A percentile compares a stretch with the other conserved stretches of the same genome.
Evolutionary conservation across 2,329 filamentous ascomycete genomes (phyloP).

Genomic region (Paracamarosporium sp.): DNA sequence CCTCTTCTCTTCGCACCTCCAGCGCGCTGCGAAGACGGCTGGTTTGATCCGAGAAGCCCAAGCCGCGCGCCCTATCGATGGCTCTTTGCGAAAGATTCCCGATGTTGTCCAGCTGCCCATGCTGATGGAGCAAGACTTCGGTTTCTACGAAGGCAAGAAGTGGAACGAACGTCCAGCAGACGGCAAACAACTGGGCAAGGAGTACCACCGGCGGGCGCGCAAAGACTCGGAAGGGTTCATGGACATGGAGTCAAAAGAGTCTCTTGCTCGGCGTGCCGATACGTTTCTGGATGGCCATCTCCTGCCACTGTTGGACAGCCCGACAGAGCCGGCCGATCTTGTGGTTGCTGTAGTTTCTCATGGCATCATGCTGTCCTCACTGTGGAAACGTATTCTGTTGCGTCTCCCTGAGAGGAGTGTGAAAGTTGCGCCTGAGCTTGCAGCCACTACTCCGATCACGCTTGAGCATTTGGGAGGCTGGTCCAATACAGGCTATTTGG

Average conservation of each 20-base stretch:
- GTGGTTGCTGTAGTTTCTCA: conserved; percentile 78
- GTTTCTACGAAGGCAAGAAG: conserved; percentile 71
- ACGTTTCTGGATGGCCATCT: conserved; percentile 72
- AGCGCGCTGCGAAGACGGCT: conserved; percentile 76
- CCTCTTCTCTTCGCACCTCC: conserved; percentile 79
- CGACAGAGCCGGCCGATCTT: conserved; percentile 32
- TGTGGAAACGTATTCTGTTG: conserved; percentile 69
- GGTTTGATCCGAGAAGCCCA: conserved; percentile 68
- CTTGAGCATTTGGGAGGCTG: conserved; percentile 64
- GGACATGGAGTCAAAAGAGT: conserved; percentile 71
- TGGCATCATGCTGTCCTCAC: conserved; percentile 76
- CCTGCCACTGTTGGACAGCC: conserved; percentile 59
- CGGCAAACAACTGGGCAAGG: conserved; percentile 43
- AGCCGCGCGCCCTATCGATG: conserved; percentile 8
- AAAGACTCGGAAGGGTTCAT: conserved; percentile 53
- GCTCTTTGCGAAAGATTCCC: conserved; percentile 16
- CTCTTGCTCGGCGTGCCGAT: conserved; percentile 70
- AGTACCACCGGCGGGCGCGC: conserved; percentile 48
- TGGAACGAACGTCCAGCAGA: conserved; percentile 54
- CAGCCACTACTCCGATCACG: conserved; percentile 46
- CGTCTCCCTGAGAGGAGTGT: conserved; percentile 60
- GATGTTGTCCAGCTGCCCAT: conserved; percentile 31
- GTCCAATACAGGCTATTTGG: conserved; percentile 71
- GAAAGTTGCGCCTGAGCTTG: conserved; percentile 51
- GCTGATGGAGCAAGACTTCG: conserved; percentile 78